Conservation (phyloP, 176 grass and related monocot genomes). For the Cenchrus fungigraminus region DNA sequence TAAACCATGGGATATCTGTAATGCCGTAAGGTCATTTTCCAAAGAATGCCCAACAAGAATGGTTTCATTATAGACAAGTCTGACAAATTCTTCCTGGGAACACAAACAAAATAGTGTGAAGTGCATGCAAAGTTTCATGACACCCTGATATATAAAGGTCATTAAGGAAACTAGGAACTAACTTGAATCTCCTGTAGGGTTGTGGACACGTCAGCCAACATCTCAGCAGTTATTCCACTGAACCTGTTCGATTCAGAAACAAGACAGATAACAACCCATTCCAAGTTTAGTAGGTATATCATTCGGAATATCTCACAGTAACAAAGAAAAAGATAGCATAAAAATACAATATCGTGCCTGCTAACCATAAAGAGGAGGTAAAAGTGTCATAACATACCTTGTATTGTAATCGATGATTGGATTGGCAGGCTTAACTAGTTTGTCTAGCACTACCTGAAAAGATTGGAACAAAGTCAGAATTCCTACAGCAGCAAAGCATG, state of each 20-base stretch:
- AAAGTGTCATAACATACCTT: slow-evolving; percentile 55
- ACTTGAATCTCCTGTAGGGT: slow-evolving; percentile 94
- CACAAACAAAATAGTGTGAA: slow-evolving; percentile 25
- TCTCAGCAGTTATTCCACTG: slow-evolving; percentile 90
- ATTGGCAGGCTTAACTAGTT: slow-evolving; percentile 89
- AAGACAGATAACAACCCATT: slow-evolving; percentile 20
- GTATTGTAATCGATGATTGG: slow-evolving; percentile 92
- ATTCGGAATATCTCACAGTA: slow-evolving; percentile 26
- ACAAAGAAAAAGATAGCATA: slow-evolving; percentile 6
- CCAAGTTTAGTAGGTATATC: slow-evolving; percentile 1
- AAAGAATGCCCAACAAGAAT: slow-evolving; percentile 97
- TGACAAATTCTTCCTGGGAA: slow-evolving; percentile 80
- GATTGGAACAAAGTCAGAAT: slow-evolving; percentile 24
- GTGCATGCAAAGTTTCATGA: slow-evolving; percentile 32
- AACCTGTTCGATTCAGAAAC: slow-evolving; percentile 65
- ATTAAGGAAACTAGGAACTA: not conserved
- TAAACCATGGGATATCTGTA: slow-evolving; percentile 76
- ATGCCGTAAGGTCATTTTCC: slow-evolving; percentile 88
- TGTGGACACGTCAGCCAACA: slow-evolving; percentile 86
- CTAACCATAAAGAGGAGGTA: slow-evolving; percentile 18
- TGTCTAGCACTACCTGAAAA: slow-evolving; percentile 91
- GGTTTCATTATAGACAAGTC: slow-evolving; percentile 83
- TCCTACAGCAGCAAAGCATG: not conserved
- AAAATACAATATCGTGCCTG: not conserved
- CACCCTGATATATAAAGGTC: slow-evolving; percentile 11